A percentile compares a stretch with the other conserved stretches of the same genome.
Evolutionary conservation across 1,284 basidiomycete genomes (phyloP).

Genomic region (Phellopilus nigrolimitatus): DNA sequence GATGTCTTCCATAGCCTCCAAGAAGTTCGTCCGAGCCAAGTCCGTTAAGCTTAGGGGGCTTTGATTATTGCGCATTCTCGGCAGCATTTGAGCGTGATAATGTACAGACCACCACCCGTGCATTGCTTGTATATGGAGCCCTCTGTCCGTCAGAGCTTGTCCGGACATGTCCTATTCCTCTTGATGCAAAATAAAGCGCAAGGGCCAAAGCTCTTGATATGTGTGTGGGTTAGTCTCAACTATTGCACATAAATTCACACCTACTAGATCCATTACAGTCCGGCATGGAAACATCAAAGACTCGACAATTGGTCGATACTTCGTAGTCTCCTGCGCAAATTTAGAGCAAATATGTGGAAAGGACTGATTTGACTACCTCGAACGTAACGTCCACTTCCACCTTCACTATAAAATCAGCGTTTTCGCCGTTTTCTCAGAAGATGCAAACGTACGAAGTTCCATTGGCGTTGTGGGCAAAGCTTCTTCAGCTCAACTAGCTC

Average conservation of each 20-base stretch:
- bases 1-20: constrained; percentile 91
- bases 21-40: constrained; percentile 94
- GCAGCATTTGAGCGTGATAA: not conserved
- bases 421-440: not conserved
- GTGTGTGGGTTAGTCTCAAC: not conserved
- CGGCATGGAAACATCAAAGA: constrained; percentile 76
- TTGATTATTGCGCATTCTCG: not conserved
- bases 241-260: constrained; percentile 23
- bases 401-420: constrained; percentile 30
- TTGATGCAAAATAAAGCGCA: constrained; percentile 90
- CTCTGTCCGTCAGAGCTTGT: constrained; percentile 32
- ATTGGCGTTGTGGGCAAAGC: constrained; percentile 69
- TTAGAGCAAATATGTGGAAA: constrained; percentile 5
- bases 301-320: constrained; percentile 53
- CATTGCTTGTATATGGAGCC: constrained; percentile 61
- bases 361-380: constrained; percentile 44
- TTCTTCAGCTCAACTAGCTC: constrained; percentile 72
- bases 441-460: constrained; percentile 73
- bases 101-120: constrained; percentile 60
- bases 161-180: constrained; percentile 62
- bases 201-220: constrained; percentile 74
- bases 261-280: constrained; percentile 91
- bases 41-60: constrained; percentile 57
- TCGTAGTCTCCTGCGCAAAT: constrained; percentile 56
- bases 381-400: constrained; percentile 85